Percentiles rank a stretch among this genome's conserved stretches.
These are phyloP conservation scores for Drechslerella stenobrocha DNA, from an alignment of 2,329 filamentous ascomycete genomes.

Conservation along the genomic window DNA sequence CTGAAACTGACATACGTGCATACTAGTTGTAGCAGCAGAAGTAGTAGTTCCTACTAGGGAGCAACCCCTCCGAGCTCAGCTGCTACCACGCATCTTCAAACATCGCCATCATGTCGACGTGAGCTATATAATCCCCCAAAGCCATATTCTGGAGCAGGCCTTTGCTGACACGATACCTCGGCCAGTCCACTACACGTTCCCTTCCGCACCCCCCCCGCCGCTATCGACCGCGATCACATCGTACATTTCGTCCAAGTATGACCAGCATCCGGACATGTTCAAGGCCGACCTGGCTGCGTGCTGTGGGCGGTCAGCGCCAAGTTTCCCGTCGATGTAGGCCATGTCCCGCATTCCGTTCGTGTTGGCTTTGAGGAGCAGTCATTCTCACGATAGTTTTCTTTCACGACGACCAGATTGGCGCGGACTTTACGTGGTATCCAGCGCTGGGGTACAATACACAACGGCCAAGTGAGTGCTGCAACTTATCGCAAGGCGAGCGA, in stretches of 20 bases:
- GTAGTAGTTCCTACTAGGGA: neutral
- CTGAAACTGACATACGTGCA: no score
- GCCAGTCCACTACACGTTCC: slow-evolving; percentile 68
- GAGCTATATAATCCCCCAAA: neutral
- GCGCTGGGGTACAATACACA: slow-evolving; percentile 86
- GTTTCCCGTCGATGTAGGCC: slow-evolving; percentile 84
- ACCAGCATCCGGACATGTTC: slow-evolving; percentile 98
- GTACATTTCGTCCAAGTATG: slow-evolving; percentile 98
- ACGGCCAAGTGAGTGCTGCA: slow-evolving; percentile 62
- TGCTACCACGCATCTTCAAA: neutral
- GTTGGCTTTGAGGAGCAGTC: no score
- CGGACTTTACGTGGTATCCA: slow-evolving; percentile 95
- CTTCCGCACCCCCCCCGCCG: slow-evolving; percentile 72
- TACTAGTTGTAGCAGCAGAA: no score
- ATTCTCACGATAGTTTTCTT: slow-evolving; percentile 1
- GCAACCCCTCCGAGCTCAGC: neutral
- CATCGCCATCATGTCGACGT: slow-evolving; percentile 38
- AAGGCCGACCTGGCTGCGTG: slow-evolving; percentile 84
- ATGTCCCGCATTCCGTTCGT: no score
- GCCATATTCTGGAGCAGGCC: neutral
- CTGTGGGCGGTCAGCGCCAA: slow-evolving; percentile 91
- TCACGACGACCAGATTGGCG: slow-evolving; percentile 68
- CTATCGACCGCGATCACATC: slow-evolving; percentile 82
- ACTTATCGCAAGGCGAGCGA: slow-evolving; percentile 25
- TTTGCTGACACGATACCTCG: neutral